phyloP scores from a whole-genome alignment of 768 basidiomycete species.

The Auricularia auricula-judae region DNA sequence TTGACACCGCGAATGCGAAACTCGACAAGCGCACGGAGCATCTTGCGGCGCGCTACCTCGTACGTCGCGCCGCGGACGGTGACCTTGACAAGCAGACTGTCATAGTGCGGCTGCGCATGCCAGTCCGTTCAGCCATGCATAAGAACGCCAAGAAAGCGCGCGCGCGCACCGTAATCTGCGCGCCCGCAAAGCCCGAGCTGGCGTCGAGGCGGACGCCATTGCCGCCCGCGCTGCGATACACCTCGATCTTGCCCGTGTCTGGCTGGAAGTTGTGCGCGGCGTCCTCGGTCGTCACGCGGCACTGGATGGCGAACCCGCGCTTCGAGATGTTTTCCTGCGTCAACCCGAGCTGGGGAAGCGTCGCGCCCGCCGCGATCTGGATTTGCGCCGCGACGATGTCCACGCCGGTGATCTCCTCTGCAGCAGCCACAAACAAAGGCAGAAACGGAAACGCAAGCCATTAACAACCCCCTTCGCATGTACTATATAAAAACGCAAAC shows the following conservation, averaged over 20 bases:
- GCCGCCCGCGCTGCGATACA: slow-evolving; percentile 96
- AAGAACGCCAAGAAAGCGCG: too few species aligned
- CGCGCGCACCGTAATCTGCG: slow-evolving; percentile 77
- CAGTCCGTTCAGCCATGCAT: background rate
- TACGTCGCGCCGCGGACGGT: slow-evolving; percentile 94
- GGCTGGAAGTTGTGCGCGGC: slow-evolving; percentile 89
- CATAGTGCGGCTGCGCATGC: slow-evolving; percentile 76
- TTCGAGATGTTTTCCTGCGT: slow-evolving; percentile 93
- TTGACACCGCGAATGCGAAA: slow-evolving; percentile 99
- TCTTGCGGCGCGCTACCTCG: slow-evolving; percentile 96
- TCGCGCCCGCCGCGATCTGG: slow-evolving; percentile 98
- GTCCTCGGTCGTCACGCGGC: slow-evolving; percentile 97
- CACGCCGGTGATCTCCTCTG: slow-evolving; percentile 99
- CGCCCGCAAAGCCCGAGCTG: slow-evolving; percentile 94
- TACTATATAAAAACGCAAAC: too few species aligned
- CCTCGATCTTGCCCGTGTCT: slow-evolving; percentile 98
- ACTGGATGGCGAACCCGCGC: slow-evolving; percentile 96
- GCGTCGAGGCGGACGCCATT: slow-evolving; percentile 97
- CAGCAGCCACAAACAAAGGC: background rate
- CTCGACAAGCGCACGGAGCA: slow-evolving; percentile 98
- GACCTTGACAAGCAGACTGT: slow-evolving; percentile 94
- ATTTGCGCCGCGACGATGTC: slow-evolving; percentile 99
- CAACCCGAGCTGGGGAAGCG: slow-evolving; percentile 87
- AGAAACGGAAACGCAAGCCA: too few species aligned
- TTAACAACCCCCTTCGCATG: too few species aligned